Percentiles rank a stretch among this genome's conserved stretches.
These are phyloP conservation scores for Agapanthus africanus DNA, from an alignment of 106 monocot genomes.

Conservation along the genomic window DNA sequence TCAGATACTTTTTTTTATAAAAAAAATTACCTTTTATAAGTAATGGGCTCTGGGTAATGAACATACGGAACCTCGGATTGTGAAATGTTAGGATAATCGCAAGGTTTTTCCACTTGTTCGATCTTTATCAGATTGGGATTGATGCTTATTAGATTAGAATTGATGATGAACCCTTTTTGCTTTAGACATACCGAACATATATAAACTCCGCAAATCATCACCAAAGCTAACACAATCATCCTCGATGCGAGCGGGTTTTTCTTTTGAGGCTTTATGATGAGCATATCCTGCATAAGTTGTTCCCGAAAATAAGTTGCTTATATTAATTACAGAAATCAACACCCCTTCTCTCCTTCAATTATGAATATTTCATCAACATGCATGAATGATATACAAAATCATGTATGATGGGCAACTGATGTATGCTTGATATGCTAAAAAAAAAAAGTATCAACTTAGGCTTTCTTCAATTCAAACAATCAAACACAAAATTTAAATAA, in stretches of 20 bases:
- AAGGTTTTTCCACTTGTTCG: slow-evolving; percentile 7
- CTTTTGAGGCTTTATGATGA: slow-evolving; percentile 36
- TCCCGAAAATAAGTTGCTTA: too few species aligned
- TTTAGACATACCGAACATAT: slow-evolving; percentile 44
- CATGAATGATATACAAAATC: neutral
- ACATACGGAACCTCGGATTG: slow-evolving; percentile 24
- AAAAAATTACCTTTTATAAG: too few species aligned
- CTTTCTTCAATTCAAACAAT: neutral
- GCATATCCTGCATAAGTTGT: slow-evolving; percentile 38
- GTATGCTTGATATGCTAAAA: neutral
- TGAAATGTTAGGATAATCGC: slow-evolving; percentile 8
- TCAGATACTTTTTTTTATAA: too few species aligned
- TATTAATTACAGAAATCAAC: too few species aligned
- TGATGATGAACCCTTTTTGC: slow-evolving; percentile 16
- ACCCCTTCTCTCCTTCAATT: neutral
- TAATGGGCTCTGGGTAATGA: slow-evolving; percentile 40
- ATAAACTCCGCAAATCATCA: slow-evolving; percentile 38
- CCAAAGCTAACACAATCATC: slow-evolving; percentile 39
- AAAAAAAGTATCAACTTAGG: neutral
- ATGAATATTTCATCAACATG: neutral
- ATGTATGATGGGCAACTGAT: neutral
- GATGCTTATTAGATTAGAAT: slow-evolving; percentile 7
- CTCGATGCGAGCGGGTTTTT: slow-evolving; percentile 27
- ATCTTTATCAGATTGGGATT: slow-evolving; percentile 13
- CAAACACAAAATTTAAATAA: too few species aligned